Base-by-base conservation (phyloP, 1,284 basidiomycete genomes). In the Phylloporus gajari region DNA sequence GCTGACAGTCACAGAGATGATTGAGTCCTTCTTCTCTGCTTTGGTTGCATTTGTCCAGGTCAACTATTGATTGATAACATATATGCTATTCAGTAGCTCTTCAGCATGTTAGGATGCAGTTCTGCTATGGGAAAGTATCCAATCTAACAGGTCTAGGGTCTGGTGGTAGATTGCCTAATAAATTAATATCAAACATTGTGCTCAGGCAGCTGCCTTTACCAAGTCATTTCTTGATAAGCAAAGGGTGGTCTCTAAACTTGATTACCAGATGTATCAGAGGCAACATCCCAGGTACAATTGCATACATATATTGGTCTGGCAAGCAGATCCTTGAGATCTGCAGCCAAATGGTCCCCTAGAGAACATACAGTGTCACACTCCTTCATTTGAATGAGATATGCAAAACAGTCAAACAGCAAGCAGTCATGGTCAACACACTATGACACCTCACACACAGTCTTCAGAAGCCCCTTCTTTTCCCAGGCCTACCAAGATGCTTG, bases 341-440 rank as follows among this genome's bases (percentile, higher is more conserved):
- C 68, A 25, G 71, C 48, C 1, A 62, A 38, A 8, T 27, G 42
- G 13, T 21, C 27, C 2, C 12, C 15, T 15, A 27, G n/a, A 27
- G 27, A 25, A 30, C n/a, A 32, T 35, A 40, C 11, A 32, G 69
- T 25, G 13, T 59, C 46, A 30, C n/a, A 48, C 25, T 70, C 13
- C 11, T 25, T 21, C 40, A 17, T 40, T n/a, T 65, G 48, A 12
- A 74, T 7, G 1, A 71, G 72, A 5, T 72, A 72, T 23, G 65
- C 58, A 46, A 73, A 73, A 25, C 74, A 74, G 38, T 73, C 72
- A 1, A 67, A 73, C n/a, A 73, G 40, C 23, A 73, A 56, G 2
- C 72, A 72, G 32, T 73, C 72, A 11, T 73, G 72, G 62, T 74
- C 72, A 65, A 74, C 67, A 8, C 72, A 68, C 72, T 68, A 73